Evolutionary conservation across 495 filamentous ascomycete species (phyloP).

Genomic region (Pyronema domesticum): DNA sequence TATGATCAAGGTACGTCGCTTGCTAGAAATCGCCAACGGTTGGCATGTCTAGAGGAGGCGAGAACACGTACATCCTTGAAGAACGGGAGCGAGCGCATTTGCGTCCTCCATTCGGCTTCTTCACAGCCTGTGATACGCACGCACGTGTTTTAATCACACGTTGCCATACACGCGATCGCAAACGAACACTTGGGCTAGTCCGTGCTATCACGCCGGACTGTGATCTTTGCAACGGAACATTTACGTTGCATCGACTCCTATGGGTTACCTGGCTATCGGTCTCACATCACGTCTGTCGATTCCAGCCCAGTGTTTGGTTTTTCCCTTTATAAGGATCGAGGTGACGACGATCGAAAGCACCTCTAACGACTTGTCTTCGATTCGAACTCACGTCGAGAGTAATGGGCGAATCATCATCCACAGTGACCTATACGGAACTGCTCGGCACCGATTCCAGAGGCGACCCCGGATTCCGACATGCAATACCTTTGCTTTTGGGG

Average conservation of each 20-base stretch:
- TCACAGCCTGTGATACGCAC: conserved; percentile 1
- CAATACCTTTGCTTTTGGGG: not conserved
- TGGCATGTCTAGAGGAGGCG: conserved; percentile 24
- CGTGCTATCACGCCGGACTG: not conserved
- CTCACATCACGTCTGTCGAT: not conserved
- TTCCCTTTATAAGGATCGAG: conserved; percentile 22
- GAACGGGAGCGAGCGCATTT: conserved; percentile 16
- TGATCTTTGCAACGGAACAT: not conserved
- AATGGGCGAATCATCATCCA: conserved; percentile 20
- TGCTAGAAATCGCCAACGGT: conserved; percentile 24
- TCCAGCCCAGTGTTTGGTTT: conserved; percentile 8
- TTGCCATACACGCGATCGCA: not conserved
- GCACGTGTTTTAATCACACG: not conserved
- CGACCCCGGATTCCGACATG: not conserved
- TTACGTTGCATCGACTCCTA: not conserved
- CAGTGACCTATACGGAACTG: not conserved
- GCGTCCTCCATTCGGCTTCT: not conserved
- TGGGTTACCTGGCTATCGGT: not conserved
- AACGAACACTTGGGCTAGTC: not conserved
- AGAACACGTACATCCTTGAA: conserved; percentile 28
- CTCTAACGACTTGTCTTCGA: conserved; percentile 16
- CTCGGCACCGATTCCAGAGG: not conserved
- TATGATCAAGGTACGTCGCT: conserved; percentile 99
- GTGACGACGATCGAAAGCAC: conserved; percentile 25
- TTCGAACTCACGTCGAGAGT: conserved; percentile 23